Evolutionary conservation across 2,329 filamentous ascomycete species (phyloP).

Genomic region (Septoria linicola): DNA sequence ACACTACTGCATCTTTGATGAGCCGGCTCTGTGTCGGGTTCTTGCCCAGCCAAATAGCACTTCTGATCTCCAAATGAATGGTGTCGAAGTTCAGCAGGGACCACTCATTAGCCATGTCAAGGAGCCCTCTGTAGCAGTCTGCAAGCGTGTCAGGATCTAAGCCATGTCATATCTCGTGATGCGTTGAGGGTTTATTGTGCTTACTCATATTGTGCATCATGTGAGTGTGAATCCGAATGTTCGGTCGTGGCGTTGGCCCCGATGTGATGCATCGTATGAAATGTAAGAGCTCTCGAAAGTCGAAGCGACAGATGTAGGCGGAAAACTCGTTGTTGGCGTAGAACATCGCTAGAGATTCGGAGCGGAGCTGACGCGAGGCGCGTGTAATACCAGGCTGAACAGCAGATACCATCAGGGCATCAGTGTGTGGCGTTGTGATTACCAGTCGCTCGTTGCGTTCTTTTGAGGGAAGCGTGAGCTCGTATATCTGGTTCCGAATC

Average conservation of each 20-base stretch:
- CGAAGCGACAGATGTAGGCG: conserved; percentile 19
- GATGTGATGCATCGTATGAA: conserved; percentile 11
- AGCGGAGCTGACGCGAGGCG: conserved; percentile 11
- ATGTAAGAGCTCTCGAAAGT: conserved; percentile 6
- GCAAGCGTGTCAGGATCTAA: too few species aligned
- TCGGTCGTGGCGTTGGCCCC: background rate
- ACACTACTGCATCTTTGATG: background rate
- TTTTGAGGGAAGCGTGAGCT: conserved; percentile 5
- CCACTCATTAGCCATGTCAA: conserved; percentile 8
- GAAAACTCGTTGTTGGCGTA: conserved; percentile 21
- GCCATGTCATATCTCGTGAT: too few species aligned
- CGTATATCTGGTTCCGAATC: conserved; percentile 27
- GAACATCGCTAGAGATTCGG: conserved; percentile 23
- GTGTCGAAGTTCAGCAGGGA: background rate
- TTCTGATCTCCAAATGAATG: conserved; percentile 8
- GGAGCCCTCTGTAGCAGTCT: conserved; percentile 11
- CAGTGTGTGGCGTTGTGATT: background rate
- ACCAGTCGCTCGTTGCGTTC: background rate
- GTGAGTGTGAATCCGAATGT: conserved; percentile 2
- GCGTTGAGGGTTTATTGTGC: too few species aligned
- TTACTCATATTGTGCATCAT: conserved; percentile 13
- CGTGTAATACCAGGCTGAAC: conserved; percentile 22
- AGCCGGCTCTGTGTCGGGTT: conserved; percentile 7
- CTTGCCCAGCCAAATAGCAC: background rate
- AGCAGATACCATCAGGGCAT: conserved; percentile 2